Percentiles rank a stretch among this genome's conserved stretches.
Conservation (phyloP, 2,329 filamentous ascomycete genomes). For the Amauroascus niger region DNA sequence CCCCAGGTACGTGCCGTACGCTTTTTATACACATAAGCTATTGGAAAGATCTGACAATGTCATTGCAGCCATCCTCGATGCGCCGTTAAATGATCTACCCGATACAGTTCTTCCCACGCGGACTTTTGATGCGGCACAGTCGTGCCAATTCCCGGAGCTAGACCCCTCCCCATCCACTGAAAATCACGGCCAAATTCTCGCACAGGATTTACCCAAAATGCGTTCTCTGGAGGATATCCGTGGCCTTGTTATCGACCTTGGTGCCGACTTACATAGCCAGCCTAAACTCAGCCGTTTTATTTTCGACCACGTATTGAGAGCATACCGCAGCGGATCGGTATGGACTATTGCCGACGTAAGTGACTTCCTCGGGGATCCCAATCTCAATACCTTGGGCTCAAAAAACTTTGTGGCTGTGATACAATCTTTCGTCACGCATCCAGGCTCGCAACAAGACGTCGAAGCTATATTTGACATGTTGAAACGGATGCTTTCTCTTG, state of each 20-base stretch:
- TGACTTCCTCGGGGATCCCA: slow-evolving; percentile 30
- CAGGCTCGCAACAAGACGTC: slow-evolving; percentile 18
- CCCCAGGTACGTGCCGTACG: neutral
- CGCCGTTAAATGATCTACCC: neutral
- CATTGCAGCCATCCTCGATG: neutral
- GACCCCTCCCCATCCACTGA: no score
- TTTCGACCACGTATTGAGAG: slow-evolving; percentile 26
- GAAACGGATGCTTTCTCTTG: slow-evolving; percentile 27
- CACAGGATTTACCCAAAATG: neutral
- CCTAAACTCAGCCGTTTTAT: slow-evolving; percentile 30
- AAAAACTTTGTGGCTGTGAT: slow-evolving; percentile 29
- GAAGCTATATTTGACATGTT: slow-evolving; percentile 23
- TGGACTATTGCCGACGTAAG: slow-evolving; percentile 22
- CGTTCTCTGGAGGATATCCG: slow-evolving; percentile 24
- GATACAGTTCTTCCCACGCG: neutral
- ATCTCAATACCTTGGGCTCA: slow-evolving; percentile 29
- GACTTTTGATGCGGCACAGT: neutral
- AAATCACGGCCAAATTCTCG: neutral
- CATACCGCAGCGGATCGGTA: slow-evolving; percentile 8
- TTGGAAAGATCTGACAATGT: neutral
- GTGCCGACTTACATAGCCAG: slow-evolving; percentile 28
- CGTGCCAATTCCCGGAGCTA: neutral
- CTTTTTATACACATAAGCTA: neutral
- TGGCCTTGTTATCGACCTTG: slow-evolving; percentile 22
- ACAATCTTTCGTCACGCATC: slow-evolving; percentile 20